Percentiles rank a stretch among this genome's conserved stretches.
Evolutionary conservation across 441 rosid genomes (phyloP).

Genomic region (Erodium texanum): DNA sequence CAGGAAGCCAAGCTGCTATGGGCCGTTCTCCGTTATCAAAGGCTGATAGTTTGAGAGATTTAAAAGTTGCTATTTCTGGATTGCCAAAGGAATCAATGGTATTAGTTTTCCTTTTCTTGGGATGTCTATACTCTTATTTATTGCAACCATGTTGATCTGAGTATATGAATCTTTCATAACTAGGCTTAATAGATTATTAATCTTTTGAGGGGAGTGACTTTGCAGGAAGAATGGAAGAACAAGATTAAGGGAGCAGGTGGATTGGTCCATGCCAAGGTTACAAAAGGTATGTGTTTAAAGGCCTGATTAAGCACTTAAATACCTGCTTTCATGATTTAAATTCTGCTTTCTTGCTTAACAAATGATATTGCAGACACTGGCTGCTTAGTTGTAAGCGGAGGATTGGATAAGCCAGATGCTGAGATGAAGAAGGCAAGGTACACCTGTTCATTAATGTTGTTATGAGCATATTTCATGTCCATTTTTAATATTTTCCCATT

Average conservation of each 20-base stretch:
- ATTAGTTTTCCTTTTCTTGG: constrained; percentile 14
- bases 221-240: constrained; percentile 78
- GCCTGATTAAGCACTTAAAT: constrained; percentile 7
- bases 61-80: constrained; percentile 63
- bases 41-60: constrained; percentile 58
- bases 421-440: constrained; percentile 85
- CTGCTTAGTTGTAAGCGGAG: constrained; percentile 72
- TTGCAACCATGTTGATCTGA: not conserved
- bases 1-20: constrained; percentile 38
- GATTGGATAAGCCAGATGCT: constrained; percentile 41
- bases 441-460: constrained; percentile 17
- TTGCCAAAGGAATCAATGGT: constrained; percentile 54
- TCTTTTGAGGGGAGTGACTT: constrained; percentile 11
- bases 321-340: constrained; percentile 6
- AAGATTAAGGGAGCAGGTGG: constrained; percentile 79
- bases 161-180: not conserved
- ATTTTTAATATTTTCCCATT: not conserved
- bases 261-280: constrained; percentile 55
- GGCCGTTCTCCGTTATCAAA: constrained; percentile 38
- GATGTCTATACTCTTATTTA: not conserved
- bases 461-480: not conserved
- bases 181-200: not conserved
- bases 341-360: constrained; percentile 14
- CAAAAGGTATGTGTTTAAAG: constrained; percentile 45
- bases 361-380: constrained; percentile 53